Conservation (phyloP, 2,329 filamentous ascomycete genomes). For the Fusarium anthophilum region DNA sequence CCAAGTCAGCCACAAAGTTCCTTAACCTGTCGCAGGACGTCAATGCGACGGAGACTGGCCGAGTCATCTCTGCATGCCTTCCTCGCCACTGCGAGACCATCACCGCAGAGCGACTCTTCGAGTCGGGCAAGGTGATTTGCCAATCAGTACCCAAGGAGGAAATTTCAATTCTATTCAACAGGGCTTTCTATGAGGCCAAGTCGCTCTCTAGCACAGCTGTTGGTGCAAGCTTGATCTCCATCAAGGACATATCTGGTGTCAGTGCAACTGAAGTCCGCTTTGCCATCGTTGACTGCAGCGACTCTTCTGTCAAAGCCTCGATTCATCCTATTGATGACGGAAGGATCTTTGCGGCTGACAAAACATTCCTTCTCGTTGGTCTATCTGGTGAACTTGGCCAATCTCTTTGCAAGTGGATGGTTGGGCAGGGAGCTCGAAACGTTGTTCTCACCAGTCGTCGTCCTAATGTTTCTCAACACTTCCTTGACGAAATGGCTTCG, state of each 20-base stretch:
- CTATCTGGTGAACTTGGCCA: background rate
- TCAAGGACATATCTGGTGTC: background rate
- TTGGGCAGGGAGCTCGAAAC: background rate
- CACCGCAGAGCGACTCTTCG: rapidly evolving
- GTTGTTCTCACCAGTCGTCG: background rate
- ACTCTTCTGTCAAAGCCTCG: rapidly evolving
- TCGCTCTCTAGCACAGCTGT: background rate
- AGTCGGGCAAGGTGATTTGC: rapidly evolving
- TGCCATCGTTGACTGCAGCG: background rate
- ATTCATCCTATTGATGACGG: background rate
- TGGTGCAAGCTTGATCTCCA: background rate
- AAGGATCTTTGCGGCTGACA: background rate
- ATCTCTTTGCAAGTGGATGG: background rate
- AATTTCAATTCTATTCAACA: rapidly evolving
- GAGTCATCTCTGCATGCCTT: background rate
- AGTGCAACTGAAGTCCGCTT: background rate
- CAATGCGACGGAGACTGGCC: rapidly evolving
- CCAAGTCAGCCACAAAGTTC: background rate
- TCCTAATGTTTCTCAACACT: rapidly evolving
- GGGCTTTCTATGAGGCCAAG: background rate
- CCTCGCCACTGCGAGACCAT: background rate
- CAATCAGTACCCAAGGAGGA: background rate
- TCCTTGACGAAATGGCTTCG: background rate
- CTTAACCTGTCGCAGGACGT: background rate
- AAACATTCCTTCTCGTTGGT: background rate